Base-by-base conservation (phyloP, 208 protist genomes). In the Sergeia podlipaevii region DNA sequence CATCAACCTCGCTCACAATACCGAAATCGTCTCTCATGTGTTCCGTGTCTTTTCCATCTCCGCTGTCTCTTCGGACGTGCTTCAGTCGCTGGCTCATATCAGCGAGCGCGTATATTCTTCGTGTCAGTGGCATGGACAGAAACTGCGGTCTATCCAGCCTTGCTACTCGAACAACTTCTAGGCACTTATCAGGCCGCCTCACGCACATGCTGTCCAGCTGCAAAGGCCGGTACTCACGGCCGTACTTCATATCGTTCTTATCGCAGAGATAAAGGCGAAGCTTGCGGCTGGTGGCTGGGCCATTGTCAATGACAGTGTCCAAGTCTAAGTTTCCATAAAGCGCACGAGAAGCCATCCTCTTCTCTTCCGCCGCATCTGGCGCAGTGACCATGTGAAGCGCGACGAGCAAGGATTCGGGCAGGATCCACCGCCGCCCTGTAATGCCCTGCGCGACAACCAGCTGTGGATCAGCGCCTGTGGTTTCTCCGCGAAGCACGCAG, bases 211-310 rank as follows among this genome's bases (percentile, higher is more conserved):
- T 50, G 27, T 80, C 63, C 4, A 85, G 55, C 26, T 76, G 62
- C 23, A 89, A 67, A 11, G 76, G 73, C 3, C 76, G 71, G 7
- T 52, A 44, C 47, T 85, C 76, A 11, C 59, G 37, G 8, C 60
- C 54, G 61, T 85, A 89, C 27, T 67, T 55, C 30, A 56, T 79
- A 53, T 82, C 80, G 43, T 53, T 85, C 70, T 85, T 89, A 58
- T 85, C 81, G 54, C 77, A 78, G 3, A 89, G 39, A 58, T 85
- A 82, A 45, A 85, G 60, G 17, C 81, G 76, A 37, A 89, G 61
- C 58, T 89, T 89, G 33, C 48, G 52, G 60, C 81, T 89, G 38
- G 53, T 41, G 15, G 47, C 43, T 26, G 85, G 47, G 6, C 52
- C 60, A 1, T 36, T 28, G 43, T 89, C 81, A 45, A 89, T 72